These are phyloP conservation scores for Umbellularia californica DNA, from an alignment of 164 flowering plant genomes.

Conservation along the genomic window DNA sequence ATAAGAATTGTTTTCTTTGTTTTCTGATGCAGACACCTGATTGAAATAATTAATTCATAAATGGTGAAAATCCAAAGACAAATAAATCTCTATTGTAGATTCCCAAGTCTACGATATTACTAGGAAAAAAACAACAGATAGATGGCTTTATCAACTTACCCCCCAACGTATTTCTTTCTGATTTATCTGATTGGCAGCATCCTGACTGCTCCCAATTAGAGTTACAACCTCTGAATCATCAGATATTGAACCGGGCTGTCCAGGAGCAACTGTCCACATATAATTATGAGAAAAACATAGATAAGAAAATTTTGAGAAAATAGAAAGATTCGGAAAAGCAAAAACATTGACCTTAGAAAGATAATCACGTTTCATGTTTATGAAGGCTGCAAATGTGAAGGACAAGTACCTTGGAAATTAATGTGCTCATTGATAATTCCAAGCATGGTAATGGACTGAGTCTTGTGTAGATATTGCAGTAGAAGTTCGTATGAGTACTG, in stretches of 20 bases:
- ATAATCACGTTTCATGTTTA: not conserved
- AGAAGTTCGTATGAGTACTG: constrained; percentile 92
- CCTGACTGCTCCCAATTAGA: constrained; percentile 67
- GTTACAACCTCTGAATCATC: constrained; percentile 81
- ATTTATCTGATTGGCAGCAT: constrained; percentile 69
- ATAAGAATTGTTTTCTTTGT: too few species aligned
- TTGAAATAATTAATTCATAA: too few species aligned
- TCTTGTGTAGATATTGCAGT: constrained; percentile 81
- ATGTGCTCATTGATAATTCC: constrained; percentile 93
- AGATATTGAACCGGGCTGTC: constrained; percentile 79
- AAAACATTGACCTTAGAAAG: constrained; percentile 1
- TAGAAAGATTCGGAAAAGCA: not conserved
- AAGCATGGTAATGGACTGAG: constrained; percentile 74
- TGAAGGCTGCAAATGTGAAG: not conserved
- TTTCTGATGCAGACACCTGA: not conserved
- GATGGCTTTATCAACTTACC: constrained; percentile 39
- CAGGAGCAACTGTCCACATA: constrained; percentile 69
- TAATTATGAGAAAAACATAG: constrained; percentile 6
- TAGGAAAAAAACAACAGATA: not conserved
- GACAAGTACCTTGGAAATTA: constrained; percentile 64
- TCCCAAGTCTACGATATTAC: not conserved
- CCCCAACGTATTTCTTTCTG: constrained; percentile 98
- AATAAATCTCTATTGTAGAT: too few species aligned
- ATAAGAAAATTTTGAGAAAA: too few species aligned
- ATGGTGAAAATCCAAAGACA: not conserved